Evolutionary conservation across 148 eudicot genomes (phyloP), one percentile per base, ranked within the genome.

Genomic region (Salicornia ramosissima): DNA sequence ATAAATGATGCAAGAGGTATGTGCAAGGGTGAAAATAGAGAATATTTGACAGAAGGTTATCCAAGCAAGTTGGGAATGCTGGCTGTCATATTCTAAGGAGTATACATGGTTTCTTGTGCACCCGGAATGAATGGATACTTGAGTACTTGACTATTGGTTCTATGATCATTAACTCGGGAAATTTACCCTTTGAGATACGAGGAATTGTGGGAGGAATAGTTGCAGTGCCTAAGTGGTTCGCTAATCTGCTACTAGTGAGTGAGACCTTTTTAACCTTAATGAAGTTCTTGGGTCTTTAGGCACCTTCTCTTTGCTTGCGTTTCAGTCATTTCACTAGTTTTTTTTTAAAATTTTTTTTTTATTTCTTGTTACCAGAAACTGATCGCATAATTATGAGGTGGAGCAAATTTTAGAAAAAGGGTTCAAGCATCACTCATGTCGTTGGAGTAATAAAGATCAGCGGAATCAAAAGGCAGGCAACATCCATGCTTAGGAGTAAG

Each of bases 141-240:
- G 88, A 92, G 89, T 31, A 83, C 90, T 0, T n/a, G n/a, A n/a
- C n/a, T n/a, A n/a, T n/a, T n/a, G n/a, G 90, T 74, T 16, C 90
- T 90, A 1, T 89, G 95, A 95, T 89, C 11, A 81, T 87, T 3
- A 91, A 87, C 83, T 87, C 89, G 0, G 0, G 92, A 88, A 83
- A 86, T 90, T 40, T 88, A 90, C 73, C 93, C 91, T 0, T 53
- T 88, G 57, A 79, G 71, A 55, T 87, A 85, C 76, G 97, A 68
- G 97, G 97, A 33, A 70, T 84, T 12, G 81, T 88, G 19, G 89
- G 91, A 33, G 87, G 92, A 30, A 82, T 82, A 1, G 88, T 91
- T 1, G 90, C 96, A 1, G 87, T 81, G 18, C 45, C 79, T 13
- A 85, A 86, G 63, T 89, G 91, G 91, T 29, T 55, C 22, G 86